Evolutionary conservation across 805 yeast genomes (phyloP), one percentile per base, ranked within the genome.

Genomic region (Metschnikowia colocasiae): DNA sequence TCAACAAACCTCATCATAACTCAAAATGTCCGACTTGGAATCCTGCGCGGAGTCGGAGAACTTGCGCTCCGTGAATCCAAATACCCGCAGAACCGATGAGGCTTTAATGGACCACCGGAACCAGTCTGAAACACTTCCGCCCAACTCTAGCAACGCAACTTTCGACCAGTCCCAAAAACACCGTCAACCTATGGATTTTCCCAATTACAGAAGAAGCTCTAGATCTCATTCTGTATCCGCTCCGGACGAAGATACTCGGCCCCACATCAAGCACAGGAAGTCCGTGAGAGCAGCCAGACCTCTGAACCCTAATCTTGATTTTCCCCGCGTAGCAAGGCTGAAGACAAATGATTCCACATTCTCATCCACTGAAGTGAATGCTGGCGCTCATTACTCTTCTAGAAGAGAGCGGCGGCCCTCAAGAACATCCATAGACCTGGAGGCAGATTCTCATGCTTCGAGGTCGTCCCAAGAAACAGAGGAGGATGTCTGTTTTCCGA

Each of bases 401-500:
- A 57, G 55, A 43, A 58, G 65, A 38, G 70, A 66, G 37, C 54
- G 69, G 48, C 59, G 79, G 50, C 56, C 68, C 25, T 59, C 75
- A 41, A 53, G 63, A 50, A 53, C 70, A 6, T 58, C 77, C 12
- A 64, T 69, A 34, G 89, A 83, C 57, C 78, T 82, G 50, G 92
- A 85, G 54, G 77, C 75, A 18, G 85, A 79, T 56, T 85, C 91
- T 1, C 87, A 81, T 56, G 86, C 83, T 1, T 84, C 92, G 8
- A 74, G 89, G 54, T 81, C 83, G 16, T 83, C 91, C 3, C 95
- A 87, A 57, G 97, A 90, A 61, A 89, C 96, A 0, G 98, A 92
- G 60, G 97, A 89, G 62, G 98, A 92, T 76, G 99, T 92, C 38
- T 92, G 98, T 73, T 91, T 91, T 67, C 98, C 98, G 2, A 85